These are phyloP conservation scores for Xerocomus nothofagi DNA, from an alignment of 1,284 basidiomycete genomes.

Conservation along the genomic window DNA sequence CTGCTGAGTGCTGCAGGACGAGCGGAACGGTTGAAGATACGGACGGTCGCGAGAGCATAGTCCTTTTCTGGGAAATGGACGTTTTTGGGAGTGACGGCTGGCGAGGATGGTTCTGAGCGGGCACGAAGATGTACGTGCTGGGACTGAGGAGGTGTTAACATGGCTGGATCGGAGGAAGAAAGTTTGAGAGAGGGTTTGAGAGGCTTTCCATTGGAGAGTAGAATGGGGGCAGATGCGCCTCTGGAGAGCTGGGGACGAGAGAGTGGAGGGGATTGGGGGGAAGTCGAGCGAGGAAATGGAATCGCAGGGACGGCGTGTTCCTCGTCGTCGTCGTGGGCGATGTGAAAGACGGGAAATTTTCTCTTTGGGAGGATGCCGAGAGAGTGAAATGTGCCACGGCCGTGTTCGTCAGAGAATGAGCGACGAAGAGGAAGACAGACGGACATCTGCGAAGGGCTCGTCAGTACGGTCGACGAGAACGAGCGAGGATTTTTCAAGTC, in stretches of 20 bases:
- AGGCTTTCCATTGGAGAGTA: constrained; percentile 85
- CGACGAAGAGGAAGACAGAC: constrained; percentile 28
- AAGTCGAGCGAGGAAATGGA: constrained; percentile 32
- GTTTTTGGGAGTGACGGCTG: constrained; percentile 68
- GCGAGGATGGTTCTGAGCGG: constrained; percentile 70
- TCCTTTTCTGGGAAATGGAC: constrained; percentile 82
- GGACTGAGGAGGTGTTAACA: constrained; percentile 23
- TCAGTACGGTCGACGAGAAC: too few species aligned
- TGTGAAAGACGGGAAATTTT: constrained; percentile 29
- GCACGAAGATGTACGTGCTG: constrained; percentile 44
- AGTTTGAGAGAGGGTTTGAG: constrained; percentile 88
- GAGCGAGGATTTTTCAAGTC: too few species aligned
- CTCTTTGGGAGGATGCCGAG: constrained; percentile 53
- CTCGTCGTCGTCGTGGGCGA: constrained; percentile 23
- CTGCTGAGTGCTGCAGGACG: constrained; percentile 55
- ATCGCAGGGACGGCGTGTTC: constrained; percentile 34
- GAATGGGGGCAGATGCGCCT: constrained; percentile 39
- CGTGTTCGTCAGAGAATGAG: constrained; percentile 45
- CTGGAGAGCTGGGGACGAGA: constrained; percentile 27
- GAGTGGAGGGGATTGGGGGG: neutral
- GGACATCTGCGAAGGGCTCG: constrained; percentile 22
- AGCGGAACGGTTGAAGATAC: constrained; percentile 80
- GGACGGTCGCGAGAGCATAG: constrained; percentile 75
- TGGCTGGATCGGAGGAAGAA: constrained; percentile 55
- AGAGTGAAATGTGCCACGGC: constrained; percentile 52